Evolutionary conservation across 2,329 filamentous ascomycete genomes (phyloP), one percentile per base, ranked within the genome.

Genomic region (Hyphodiscus sp.): DNA sequence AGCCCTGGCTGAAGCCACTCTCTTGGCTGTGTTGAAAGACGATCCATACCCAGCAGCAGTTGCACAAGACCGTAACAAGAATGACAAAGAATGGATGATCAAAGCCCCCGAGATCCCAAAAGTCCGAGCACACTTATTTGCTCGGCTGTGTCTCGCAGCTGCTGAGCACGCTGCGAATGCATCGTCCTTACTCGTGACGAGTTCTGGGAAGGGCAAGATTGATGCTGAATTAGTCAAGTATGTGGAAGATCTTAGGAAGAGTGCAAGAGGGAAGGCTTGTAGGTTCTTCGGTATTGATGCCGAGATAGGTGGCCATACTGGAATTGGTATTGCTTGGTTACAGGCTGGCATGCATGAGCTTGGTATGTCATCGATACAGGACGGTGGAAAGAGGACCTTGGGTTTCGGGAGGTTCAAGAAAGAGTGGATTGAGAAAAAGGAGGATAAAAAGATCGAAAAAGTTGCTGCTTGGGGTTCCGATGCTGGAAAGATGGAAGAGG

Each of bases 31-130:
- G 0, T 70, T 95, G 48, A 97, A 97, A 63, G 92, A 97, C 67
- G 94, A 99, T 65, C 91, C 92, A 0, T 97, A 96, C 65, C 87
- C 92, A 1, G 84, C 87, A 1, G 81, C 85, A 7, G 86, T 95
- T 2, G 83, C 90, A 0, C 89, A 95, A 64, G 82, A 86, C 53
- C 80, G 91, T 47, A 95, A 95, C 66, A 82, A 85, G 50, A 83
- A 86, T 61, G 90, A 91, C 69, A 90, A 81, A 57, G 92, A 97
- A 61, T 99, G 92, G 92, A 97, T 97, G 91, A 95, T 94, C 69
- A 89, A 87, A 64, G 81, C 90, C 0, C 90, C 92, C 0, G 83
- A 90, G 49, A 89, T 96, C 47, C 87, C 91, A 29, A 91, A 92
- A 67, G 91, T 96, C 18, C 84, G 92, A 46, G 90, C 90, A 9